Evolutionary conservation across 805 yeast genomes (phyloP), one percentile per base, ranked within the genome.

Genomic region (Teunomyces funiuensis): DNA sequence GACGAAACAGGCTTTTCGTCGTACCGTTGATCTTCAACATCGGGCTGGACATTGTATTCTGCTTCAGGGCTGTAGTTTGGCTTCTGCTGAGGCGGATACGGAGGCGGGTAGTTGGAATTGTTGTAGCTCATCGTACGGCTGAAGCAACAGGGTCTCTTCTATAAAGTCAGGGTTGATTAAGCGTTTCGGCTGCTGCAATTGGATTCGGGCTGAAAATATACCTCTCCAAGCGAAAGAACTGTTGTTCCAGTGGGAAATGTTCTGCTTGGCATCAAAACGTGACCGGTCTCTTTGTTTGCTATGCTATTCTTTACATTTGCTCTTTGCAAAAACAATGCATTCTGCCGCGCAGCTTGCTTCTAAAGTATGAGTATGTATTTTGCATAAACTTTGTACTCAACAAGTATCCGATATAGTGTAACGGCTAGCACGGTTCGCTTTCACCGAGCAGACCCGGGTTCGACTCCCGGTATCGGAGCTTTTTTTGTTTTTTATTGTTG

Each of bases 401-500:
- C 7, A 28, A 36, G 36, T 37, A 26, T 79, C 83, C 85, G 84
- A 78, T 79, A 74, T 80, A 77, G 85, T 80, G 84, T 80, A 80
- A 79, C 82, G 85, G 85, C 80, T 79, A 80, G 78, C 84, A 80
- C 80, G 83, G 83, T 76, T 77, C 83, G 83, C 85, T 80, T 80
- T 80, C 85, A 80, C 85, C 84, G 85, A 77, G 85, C 82, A 80
- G 68, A 73, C 79, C 82, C 83, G 85, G 85, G 85, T 81, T 81
- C 85, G 84, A 81, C 84, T 79, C 85, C 85, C 85, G 83, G 86
- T 73, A 79, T 78, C 84, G 85, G 85, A 80, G 76, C 44, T 41
- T 45, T 43, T 37, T 52, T 52, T 18, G 13, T 18, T 30, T 30
- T 30, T 7, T 4, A 17, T 5, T 18, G 10, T 15, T 15, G 4